A percentile compares a stretch with the other conserved stretches of the same genome.
Evolutionary conservation across 441 rosid genomes (phyloP).

Genomic region (Adansonia gregorii): DNA sequence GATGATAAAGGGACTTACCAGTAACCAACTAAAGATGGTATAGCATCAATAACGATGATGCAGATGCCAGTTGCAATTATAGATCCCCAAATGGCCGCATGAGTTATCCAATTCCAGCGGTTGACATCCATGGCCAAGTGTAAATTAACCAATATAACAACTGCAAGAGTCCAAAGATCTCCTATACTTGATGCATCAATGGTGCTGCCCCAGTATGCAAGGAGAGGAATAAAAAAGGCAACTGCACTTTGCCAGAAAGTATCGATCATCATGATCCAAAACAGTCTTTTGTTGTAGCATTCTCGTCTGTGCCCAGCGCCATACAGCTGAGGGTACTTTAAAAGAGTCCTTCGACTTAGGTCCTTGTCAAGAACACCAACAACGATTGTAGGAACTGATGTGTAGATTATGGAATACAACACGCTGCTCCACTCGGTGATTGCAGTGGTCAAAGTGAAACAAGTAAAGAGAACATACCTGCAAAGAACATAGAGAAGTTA

Average conservation of each 20-base stretch:
- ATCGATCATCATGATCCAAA: conserved; percentile 86
- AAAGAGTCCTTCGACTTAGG: conserved; percentile 69
- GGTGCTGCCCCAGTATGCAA: conserved; percentile 77
- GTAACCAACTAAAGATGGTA: conserved; percentile 82
- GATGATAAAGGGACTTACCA: conserved; percentile 59
- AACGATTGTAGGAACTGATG: conserved; percentile 89
- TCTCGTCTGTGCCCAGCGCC: conserved; percentile 89
- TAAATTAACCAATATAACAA: conserved; percentile 82
- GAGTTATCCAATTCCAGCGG: conserved; percentile 91
- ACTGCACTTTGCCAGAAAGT: conserved; percentile 92
- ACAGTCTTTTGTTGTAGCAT: conserved; percentile 71
- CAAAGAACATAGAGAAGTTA: conserved; percentile 24
- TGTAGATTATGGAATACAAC: conserved; percentile 88
- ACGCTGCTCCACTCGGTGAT: conserved; percentile 96
- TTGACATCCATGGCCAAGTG: conserved; percentile 95
- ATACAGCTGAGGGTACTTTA: conserved; percentile 83
- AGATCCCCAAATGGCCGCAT: conserved; percentile 97
- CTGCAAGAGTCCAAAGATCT: conserved; percentile 95
- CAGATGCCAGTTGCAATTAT: conserved; percentile 81
- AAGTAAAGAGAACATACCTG: conserved; percentile 87
- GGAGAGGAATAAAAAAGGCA: conserved; percentile 77
- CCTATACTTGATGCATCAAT: conserved; percentile 85
- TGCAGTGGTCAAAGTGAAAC: conserved; percentile 90
- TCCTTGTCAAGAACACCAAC: conserved; percentile 95
- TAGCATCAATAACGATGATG: conserved; percentile 68